A percentile compares a stretch with the other conserved stretches of the same genome.
Evolutionary conservation across 805 yeast genomes (phyloP).

Genomic region (Diddensiella santjacobensis): DNA sequence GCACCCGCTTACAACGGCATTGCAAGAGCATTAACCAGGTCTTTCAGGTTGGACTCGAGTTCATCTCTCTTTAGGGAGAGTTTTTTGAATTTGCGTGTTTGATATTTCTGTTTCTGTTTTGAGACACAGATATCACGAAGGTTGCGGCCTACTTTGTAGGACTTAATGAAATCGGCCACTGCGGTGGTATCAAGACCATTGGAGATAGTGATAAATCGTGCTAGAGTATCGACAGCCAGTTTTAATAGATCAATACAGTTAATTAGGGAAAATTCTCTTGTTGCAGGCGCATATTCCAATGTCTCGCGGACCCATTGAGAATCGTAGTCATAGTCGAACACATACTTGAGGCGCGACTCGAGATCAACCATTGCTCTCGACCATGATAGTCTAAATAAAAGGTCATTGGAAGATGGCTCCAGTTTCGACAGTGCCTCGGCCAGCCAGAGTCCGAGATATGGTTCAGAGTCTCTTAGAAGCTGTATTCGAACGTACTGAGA

Average conservation of each 20-base stretch:
- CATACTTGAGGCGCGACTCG: background rate
- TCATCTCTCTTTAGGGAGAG: background rate
- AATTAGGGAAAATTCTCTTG: background rate
- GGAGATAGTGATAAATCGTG: too few relatives aligned
- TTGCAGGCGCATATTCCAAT: background rate
- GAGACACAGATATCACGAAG: too few relatives aligned
- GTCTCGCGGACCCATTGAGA: background rate
- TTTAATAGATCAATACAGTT: background rate
- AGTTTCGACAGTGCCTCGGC: background rate
- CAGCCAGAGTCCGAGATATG: background rate
- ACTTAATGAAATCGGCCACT: too few relatives aligned
- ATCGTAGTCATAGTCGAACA: background rate
- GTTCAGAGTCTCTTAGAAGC: constrained; percentile 4
- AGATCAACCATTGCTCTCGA: background rate
- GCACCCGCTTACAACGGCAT: too few relatives aligned
- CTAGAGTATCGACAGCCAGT: too few relatives aligned
- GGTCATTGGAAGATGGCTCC: background rate
- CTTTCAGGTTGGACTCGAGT: background rate
- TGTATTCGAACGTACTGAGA: background rate
- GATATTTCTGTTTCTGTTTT: too few relatives aligned
- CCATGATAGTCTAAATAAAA: background rate
- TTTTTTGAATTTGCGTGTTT: too few relatives aligned
- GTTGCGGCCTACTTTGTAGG: too few relatives aligned
- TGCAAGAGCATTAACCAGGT: background rate
- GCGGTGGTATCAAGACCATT: too few relatives aligned